Percentiles rank a stretch among this genome's conserved stretches.
These are phyloP conservation scores for Skeletonema grethae DNA, from an alignment of 108 stramenopile genomes.

Conservation along the genomic window DNA sequence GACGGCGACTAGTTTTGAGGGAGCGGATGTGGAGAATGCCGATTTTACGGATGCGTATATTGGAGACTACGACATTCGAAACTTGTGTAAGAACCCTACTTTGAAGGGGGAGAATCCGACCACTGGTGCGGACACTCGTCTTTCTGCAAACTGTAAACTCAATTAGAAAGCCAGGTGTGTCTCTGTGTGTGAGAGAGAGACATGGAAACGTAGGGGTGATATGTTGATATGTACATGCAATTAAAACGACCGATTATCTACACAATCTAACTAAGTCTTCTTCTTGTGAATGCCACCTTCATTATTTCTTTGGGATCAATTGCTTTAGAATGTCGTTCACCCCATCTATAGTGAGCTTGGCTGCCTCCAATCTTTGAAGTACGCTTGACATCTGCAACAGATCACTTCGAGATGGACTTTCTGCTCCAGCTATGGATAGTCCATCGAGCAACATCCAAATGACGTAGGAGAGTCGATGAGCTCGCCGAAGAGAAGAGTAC, in stretches of 20 bases:
- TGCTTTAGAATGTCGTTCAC: constrained; percentile 28
- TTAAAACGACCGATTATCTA: not conserved
- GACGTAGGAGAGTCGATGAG: constrained; percentile 23
- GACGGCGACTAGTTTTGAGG: constrained; percentile 91
- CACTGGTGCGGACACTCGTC: constrained; percentile 80
- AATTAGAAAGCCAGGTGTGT: not conserved
- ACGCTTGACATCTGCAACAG: constrained; percentile 35
- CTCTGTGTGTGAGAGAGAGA: not conserved
- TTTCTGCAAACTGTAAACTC: constrained; percentile 44
- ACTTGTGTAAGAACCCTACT: constrained; percentile 95
- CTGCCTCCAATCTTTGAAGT: constrained; percentile 23
- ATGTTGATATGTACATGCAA: not conserved
- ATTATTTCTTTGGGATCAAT: constrained; percentile 26
- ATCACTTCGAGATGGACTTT: constrained; percentile 15
- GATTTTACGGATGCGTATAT: constrained; percentile 94
- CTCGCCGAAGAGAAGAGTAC: constrained; percentile 34
- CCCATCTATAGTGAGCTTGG: constrained; percentile 26
- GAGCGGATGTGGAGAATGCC: constrained; percentile 88
- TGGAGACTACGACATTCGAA: constrained; percentile 89
- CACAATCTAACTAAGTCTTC: not conserved
- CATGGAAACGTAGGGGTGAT: not conserved
- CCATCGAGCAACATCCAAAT: constrained; percentile 39
- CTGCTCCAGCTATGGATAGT: constrained; percentile 15
- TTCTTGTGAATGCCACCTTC: not conserved
- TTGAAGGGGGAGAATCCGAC: constrained; percentile 91